Conservation (phyloP, 768 basidiomycete genomes). For the Thelephora aurantiotincta region DNA sequence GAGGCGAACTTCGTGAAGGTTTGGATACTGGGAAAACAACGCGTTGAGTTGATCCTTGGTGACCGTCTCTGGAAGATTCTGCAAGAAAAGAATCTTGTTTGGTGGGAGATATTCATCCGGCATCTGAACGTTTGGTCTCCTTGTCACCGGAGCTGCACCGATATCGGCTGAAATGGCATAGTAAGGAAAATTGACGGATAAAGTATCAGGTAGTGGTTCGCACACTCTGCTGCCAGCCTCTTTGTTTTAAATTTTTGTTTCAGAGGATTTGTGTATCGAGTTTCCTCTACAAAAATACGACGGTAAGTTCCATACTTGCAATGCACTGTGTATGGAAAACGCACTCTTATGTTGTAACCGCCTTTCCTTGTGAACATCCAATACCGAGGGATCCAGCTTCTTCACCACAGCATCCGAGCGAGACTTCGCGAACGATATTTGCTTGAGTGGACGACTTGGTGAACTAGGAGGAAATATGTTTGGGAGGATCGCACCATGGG, state of each 20-base stretch:
- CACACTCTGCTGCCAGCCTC: conserved; percentile 70
- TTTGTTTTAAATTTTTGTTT: conserved; percentile 78
- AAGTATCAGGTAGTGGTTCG: conserved; percentile 2
- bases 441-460: conserved; percentile 29
- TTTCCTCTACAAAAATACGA: conserved; percentile 36
- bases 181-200: conserved; percentile 3
- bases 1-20: conserved; percentile 93
- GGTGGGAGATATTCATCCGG: conserved; percentile 99
- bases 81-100: conserved; percentile 97
- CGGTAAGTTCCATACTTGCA: neutral
- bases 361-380: conserved; percentile 61
- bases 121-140: conserved; percentile 85
- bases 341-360: conserved; percentile 79
- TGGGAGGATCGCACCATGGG: conserved; percentile 59
- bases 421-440: conserved; percentile 87
- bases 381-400: conserved; percentile 46
- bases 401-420: conserved; percentile 86
- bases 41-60: conserved; percentile 86
- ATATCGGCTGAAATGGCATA: conserved; percentile 38
- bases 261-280: conserved; percentile 80
- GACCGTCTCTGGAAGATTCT: conserved; percentile 88
- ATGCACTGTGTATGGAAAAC: conserved; percentile 17
- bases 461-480: neutral
- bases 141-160: conserved; percentile 47
- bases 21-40: conserved; percentile 93